Percentiles rank a stretch among this genome's conserved stretches.
Evolutionary conservation across 306 rosid species (phyloP).

Genomic region (Castanea crenata): DNA sequence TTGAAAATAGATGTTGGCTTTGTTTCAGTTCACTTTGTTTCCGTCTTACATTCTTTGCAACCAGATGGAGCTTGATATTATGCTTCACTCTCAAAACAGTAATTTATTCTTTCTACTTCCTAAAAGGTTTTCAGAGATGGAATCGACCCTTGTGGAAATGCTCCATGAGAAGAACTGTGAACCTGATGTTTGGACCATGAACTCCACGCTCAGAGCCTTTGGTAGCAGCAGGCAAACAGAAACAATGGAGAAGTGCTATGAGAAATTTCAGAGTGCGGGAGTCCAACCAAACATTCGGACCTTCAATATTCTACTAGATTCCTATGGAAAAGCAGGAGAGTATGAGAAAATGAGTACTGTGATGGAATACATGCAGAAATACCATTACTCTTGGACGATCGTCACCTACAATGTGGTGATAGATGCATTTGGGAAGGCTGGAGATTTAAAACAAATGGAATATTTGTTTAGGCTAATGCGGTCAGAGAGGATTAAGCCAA

Average conservation of each 20-base stretch:
- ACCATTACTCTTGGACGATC: slow-evolving; percentile 88
- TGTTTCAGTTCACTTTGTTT: not conserved
- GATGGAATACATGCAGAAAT: slow-evolving; percentile 95
- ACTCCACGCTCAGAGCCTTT: slow-evolving; percentile 87
- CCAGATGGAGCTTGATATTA: slow-evolving; percentile 29
- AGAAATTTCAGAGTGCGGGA: slow-evolving; percentile 80
- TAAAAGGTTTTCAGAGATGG: slow-evolving; percentile 86
- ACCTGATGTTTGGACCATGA: slow-evolving; percentile 96
- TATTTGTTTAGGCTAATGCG: slow-evolving; percentile 82
- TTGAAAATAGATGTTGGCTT: not conserved
- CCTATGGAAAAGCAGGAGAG: slow-evolving; percentile 66
- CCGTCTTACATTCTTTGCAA: slow-evolving; percentile 19
- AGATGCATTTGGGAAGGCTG: slow-evolving; percentile 93
- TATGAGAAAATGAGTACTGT: slow-evolving; percentile 81
- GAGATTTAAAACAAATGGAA: slow-evolving; percentile 93
- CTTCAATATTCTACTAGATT: slow-evolving; percentile 82
- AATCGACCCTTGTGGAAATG: slow-evolving; percentile 74
- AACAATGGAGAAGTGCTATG: slow-evolving; percentile 92
- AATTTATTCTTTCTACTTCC: slow-evolving; percentile 23
- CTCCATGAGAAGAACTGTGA: slow-evolving; percentile 56
- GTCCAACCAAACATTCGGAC: slow-evolving; percentile 83
- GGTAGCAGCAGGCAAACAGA: slow-evolving; percentile 81
- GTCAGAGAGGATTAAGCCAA: slow-evolving; percentile 86
- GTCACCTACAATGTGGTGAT: slow-evolving; percentile 83
- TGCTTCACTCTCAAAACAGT: slow-evolving; percentile 15